Base-by-base conservation (phyloP, 371 early-diverging fungal genomes). In the Saksenaea oblongispora region DNA sequence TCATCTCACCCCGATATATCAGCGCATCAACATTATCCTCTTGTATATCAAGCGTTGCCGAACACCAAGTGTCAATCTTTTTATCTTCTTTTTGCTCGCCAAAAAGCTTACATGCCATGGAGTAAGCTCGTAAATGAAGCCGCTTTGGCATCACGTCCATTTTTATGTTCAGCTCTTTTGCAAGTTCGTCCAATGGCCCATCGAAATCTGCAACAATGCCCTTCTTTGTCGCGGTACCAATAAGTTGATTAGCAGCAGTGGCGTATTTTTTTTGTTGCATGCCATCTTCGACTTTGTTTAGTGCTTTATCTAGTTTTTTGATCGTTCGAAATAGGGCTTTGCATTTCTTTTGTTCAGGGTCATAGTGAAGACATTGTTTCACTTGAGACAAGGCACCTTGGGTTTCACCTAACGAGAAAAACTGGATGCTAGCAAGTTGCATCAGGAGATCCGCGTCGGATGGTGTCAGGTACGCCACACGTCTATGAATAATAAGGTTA, bases 281-380 rank as follows among this genome's bases (percentile, higher is more conserved):
- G 51, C 88, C 80, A 3, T 69, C 72, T n/a, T 84, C 80, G 15
- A 91, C 73, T 67, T 84, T 86, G 47, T 78, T 73, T 18, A 95
- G 62, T 2, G 78, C 80, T 71, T 94, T 94, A 55, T 93, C 91
- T 14, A 91, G 74, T 41, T 86, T 86, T 65, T 94, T 95, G 34
- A 96, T 67, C 53, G 78, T 72, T 18, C 84, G 71, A 75, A 92
- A 94, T 1, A 89, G 64, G 3, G 70, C 71, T 74, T 93, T 94
- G 80, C 97, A 98, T 53, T 76, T 60, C 72, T 91, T 91, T 71
- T 95, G 86, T 54, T 98, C 98, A 0, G 96, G 97, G 66, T 98
- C 98, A 18, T 87, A 88, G 41, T 89, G 87, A 13, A 96, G 76
- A 69, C 96, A 97, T 59, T 91, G 91, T 61, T 95, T 94, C 44